Evolutionary conservation across 352 stramenopile genomes (phyloP).

Genomic region (Plasmopara viticola): DNA sequence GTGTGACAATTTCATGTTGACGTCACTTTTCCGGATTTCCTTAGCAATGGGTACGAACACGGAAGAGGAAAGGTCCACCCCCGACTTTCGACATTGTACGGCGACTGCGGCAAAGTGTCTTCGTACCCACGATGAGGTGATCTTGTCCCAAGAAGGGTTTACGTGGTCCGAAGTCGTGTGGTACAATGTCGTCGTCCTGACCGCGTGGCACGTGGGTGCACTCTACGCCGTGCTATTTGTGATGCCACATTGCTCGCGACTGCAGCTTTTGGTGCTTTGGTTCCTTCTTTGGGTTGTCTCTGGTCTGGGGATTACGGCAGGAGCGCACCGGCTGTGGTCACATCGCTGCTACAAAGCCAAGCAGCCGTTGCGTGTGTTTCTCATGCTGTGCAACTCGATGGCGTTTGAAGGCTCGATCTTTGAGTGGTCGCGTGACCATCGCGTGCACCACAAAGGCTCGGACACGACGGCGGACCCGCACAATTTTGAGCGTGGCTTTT

Average conservation of each 20-base stretch:
- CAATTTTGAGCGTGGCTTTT: slow-evolving; percentile 96
- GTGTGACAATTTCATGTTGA: too few species aligned
- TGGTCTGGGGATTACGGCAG: slow-evolving; percentile 96
- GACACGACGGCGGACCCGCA: slow-evolving; percentile 93
- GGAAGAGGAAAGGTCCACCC: slow-evolving; percentile 1
- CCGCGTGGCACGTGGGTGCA: slow-evolving; percentile 62
- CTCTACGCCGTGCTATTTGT: slow-evolving; percentile 68
- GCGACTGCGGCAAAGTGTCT: slow-evolving; percentile 4
- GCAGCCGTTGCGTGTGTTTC: slow-evolving; percentile 85
- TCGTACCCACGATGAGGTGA: slow-evolving; percentile 25
- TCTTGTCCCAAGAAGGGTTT: slow-evolving; percentile 38
- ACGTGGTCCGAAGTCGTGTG: slow-evolving; percentile 74
- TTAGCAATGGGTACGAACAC: slow-evolving; percentile 4
- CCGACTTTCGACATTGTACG: slow-evolving; percentile 2
- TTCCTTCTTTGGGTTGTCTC: slow-evolving; percentile 57
- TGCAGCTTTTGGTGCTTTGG: slow-evolving; percentile 60
- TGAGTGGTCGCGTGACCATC: slow-evolving; percentile 98
- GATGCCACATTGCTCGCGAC: slow-evolving; percentile 36
- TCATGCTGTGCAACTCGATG: slow-evolving; percentile 98
- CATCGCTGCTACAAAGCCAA: slow-evolving; percentile 95
- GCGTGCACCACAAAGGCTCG: slow-evolving; percentile 98
- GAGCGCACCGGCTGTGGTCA: slow-evolving; percentile 95
- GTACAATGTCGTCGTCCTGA: slow-evolving; percentile 76
- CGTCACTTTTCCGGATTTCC: neutral
- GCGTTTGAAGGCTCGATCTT: slow-evolving; percentile 96